A percentile compares a stretch with the other conserved stretches of the same genome.
phyloP scores from a whole-genome alignment of 768 basidiomycete genomes.

The Gymnopilus dilepis region DNA sequence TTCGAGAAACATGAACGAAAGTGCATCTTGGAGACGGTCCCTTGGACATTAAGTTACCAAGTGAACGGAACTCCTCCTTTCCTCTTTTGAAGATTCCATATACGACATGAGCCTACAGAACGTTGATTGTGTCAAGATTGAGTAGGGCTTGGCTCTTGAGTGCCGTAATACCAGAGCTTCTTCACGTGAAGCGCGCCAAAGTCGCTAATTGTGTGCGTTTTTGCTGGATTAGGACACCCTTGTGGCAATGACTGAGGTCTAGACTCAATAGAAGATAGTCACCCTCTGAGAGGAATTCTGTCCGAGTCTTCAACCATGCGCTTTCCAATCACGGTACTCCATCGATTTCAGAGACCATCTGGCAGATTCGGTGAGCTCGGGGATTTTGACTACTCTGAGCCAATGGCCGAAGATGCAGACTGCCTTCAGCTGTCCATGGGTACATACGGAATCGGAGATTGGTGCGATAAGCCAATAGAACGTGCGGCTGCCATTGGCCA shows the following conservation, averaged over 20 bases:
- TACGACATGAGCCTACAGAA: not conserved
- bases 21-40: conserved; percentile 1
- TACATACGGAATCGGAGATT: not conserved
- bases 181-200: not conserved
- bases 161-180: not conserved
- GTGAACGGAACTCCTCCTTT: not conserved
- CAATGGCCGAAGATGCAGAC: not conserved
- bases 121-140: not conserved
- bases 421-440: not conserved
- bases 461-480: not conserved
- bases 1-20: not conserved
- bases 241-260: not conserved
- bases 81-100: not conserved
- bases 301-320: no score
- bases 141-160: not conserved
- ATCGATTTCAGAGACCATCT: not conserved
- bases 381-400: not conserved
- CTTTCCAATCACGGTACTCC: not conserved
- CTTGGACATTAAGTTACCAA: conserved; percentile 7
- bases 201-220: not conserved
- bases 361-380: not conserved
- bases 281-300: no score
- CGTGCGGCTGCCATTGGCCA: not conserved
- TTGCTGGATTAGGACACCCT: not conserved
- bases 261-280: no score